phyloP scores from a whole-genome alignment of 2,329 filamentous ascomycete genomes.

The Fusarium annulatum region DNA sequence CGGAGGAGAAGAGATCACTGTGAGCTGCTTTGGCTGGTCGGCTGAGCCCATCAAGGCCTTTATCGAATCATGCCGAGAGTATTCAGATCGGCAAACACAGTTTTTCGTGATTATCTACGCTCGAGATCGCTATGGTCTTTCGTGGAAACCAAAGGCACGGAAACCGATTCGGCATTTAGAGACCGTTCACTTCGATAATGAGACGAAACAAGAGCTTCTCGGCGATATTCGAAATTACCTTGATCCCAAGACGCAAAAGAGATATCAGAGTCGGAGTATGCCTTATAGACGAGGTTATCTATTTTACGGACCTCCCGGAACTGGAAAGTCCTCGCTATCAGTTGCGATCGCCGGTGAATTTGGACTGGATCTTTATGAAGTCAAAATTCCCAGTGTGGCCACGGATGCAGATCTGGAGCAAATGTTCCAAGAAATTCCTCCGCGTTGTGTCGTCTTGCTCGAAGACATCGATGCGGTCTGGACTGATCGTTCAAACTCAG shows the following conservation, averaged over 20 bases:
- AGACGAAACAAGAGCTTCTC: constrained; percentile 59
- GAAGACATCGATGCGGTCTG: constrained; percentile 64
- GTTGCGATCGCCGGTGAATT: constrained; percentile 64
- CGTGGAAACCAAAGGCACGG: constrained; percentile 61
- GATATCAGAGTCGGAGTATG: constrained; percentile 69
- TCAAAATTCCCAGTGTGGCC: constrained; percentile 61
- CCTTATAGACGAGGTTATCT: constrained; percentile 65
- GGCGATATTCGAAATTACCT: constrained; percentile 64
- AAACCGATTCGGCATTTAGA: constrained; percentile 61
- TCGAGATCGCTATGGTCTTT: constrained; percentile 57
- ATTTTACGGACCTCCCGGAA: constrained; percentile 72
- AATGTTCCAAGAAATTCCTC: constrained; percentile 65
- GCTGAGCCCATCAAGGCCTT: constrained; percentile 60
- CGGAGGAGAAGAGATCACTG: constrained; percentile 58
- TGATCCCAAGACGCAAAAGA: constrained; percentile 59
- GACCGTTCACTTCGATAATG: constrained; percentile 62
- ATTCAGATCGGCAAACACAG: constrained; percentile 59
- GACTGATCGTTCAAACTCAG: constrained; percentile 41
- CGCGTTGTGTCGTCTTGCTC: constrained; percentile 64
- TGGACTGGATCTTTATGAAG: constrained; percentile 61
- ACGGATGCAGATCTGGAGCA: constrained; percentile 61
- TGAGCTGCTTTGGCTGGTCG: constrained; percentile 64
- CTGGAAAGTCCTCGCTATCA: constrained; percentile 68
- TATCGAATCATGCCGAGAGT: constrained; percentile 60
- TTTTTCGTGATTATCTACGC: constrained; percentile 63